These are phyloP conservation scores for Cicer chorassanicum DNA, from an alignment of 306 rosid species.

Conservation along the genomic window DNA sequence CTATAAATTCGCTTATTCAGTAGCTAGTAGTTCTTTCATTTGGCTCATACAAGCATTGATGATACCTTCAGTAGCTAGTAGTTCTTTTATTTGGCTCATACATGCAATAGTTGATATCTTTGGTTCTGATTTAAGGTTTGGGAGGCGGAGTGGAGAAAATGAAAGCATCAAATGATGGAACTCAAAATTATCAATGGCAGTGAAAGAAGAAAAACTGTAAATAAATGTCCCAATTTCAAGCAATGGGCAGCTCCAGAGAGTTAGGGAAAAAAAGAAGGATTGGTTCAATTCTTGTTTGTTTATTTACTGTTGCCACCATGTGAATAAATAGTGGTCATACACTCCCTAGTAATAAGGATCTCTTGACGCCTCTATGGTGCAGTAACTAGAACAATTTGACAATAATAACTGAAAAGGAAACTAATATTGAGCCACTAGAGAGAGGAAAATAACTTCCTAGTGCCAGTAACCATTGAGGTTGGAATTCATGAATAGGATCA, in stretches of 20 bases:
- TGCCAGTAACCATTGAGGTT: not conserved
- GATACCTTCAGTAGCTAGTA: not conserved
- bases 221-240: not conserved
- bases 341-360: not conserved
- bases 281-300: not conserved
- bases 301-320: not conserved
- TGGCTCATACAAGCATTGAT: not conserved
- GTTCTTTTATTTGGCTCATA: too few relatives aligned
- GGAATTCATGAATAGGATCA: not conserved
- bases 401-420: not conserved
- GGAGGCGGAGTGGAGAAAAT: not conserved
- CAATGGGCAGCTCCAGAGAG: not conserved
- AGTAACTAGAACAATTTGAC: conserved; percentile 1
- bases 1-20: not conserved
- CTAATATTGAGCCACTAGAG: not conserved
- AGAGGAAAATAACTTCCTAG: not conserved
- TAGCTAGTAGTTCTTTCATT: too few relatives aligned
- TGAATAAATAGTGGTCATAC: not conserved
- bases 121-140: not conserved
- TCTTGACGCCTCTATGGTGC: not conserved
- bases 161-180: not conserved
- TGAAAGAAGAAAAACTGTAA: not conserved
- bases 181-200: too few relatives aligned
- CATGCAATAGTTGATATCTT: not conserved
- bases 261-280: not conserved